These are phyloP conservation scores for Fusarium phyllophilum DNA, from an alignment of 2,329 filamentous ascomycete species.

Conservation along the genomic window DNA sequence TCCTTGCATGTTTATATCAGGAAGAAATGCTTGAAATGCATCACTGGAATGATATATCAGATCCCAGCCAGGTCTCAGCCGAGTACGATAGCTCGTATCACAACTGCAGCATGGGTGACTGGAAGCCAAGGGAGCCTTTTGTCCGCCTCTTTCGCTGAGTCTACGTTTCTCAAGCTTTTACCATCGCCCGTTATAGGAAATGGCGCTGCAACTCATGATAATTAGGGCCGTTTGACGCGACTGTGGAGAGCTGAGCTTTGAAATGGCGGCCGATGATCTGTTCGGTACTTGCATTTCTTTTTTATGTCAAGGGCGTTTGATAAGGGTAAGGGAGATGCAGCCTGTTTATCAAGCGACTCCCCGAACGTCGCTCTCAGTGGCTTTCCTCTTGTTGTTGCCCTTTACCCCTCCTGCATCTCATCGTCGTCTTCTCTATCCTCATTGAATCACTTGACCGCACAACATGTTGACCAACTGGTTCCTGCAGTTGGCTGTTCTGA, in stretches of 20 bases:
- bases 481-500: not conserved
- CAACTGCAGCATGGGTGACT: not conserved
- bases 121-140: accelerated
- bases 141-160: not conserved
- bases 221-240: not conserved
- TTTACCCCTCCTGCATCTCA: not conserved
- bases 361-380: not conserved
- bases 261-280: not conserved
- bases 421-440: not conserved
- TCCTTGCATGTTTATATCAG: not conserved
- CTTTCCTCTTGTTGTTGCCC: not conserved
- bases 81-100: not conserved
- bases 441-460: not conserved
- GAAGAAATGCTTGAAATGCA: not conserved
- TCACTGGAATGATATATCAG: not conserved
- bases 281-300: not conserved
- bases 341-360: not conserved
- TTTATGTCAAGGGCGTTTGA: not conserved
- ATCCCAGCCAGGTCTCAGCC: accelerated
- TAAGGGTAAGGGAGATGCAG: not conserved
- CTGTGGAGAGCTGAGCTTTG: not conserved
- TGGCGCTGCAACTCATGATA: not conserved
- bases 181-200: not conserved
- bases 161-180: accelerated
- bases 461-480: not conserved